Conservation (phyloP, 352 stramenopile genomes). For the Globisporangium yorkense region DNA sequence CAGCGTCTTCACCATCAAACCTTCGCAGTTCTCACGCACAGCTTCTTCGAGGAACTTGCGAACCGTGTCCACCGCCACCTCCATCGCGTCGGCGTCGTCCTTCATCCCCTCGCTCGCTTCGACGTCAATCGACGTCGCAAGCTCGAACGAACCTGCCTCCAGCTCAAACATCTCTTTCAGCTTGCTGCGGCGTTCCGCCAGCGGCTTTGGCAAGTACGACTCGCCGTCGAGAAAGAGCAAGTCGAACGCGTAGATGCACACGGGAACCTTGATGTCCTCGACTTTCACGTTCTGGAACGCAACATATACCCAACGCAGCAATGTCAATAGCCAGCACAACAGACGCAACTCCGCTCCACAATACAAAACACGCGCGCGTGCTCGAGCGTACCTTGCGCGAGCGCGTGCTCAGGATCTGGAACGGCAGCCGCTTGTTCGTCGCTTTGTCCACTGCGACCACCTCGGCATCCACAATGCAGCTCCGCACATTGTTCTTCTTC, state of each 20-base stretch:
- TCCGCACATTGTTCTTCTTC: slow-evolving; percentile 40
- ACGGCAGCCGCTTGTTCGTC: slow-evolving; percentile 96
- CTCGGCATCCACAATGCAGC: slow-evolving; percentile 98
- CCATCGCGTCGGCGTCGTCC: slow-evolving; percentile 87
- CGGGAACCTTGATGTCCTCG: slow-evolving; percentile 88
- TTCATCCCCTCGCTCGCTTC: slow-evolving; percentile 78
- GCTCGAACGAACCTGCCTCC: slow-evolving; percentile 93
- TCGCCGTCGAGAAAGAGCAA: slow-evolving; percentile 97
- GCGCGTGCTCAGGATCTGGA: slow-evolving; percentile 97
- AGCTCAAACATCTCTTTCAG: slow-evolving; percentile 91
- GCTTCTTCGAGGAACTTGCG: slow-evolving; percentile 94
- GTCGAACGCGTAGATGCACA: slow-evolving; percentile 98
- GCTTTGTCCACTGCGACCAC: slow-evolving; percentile 97
- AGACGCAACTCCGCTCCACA: background rate
- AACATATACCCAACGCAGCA: background rate
- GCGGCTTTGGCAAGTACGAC: slow-evolving; percentile 88
- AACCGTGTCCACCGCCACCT: slow-evolving; percentile 73
- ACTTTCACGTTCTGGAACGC: slow-evolving; percentile 57
- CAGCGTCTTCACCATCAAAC: slow-evolving; percentile 99
- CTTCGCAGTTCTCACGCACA: slow-evolving; percentile 92
- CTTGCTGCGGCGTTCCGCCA: slow-evolving; percentile 89
- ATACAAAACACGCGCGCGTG: background rate
- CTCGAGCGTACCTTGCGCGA: slow-evolving; percentile 83
- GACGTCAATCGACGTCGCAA: slow-evolving; percentile 89
- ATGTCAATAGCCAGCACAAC: slow-evolving; percentile 1